Evolutionary conservation across 2,329 filamentous ascomycete genomes (phyloP).

Genomic region (Ciborinia camelliae): DNA sequence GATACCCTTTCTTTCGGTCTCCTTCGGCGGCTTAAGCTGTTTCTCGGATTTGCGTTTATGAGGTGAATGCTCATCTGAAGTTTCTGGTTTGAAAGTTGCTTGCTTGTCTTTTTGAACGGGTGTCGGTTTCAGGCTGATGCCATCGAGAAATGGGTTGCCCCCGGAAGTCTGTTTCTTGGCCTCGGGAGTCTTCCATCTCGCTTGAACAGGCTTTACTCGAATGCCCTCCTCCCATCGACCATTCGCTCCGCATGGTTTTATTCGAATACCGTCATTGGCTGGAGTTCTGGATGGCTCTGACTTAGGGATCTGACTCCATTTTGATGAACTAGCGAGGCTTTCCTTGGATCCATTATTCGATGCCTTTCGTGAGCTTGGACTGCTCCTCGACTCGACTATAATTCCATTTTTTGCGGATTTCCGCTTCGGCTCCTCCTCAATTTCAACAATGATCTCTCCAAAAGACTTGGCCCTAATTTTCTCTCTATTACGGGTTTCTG

Average conservation of each 20-base stretch:
- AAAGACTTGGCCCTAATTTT: slow-evolving; percentile 14
- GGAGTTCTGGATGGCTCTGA: slow-evolving; percentile 39
- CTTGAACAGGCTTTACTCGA: slow-evolving; percentile 31
- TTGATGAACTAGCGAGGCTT: slow-evolving; percentile 8
- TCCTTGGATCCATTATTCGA: slow-evolving; percentile 24
- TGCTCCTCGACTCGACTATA: slow-evolving; percentile 3
- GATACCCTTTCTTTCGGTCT: slow-evolving; percentile 1
- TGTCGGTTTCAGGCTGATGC: slow-evolving; percentile 35
- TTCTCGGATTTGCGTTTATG: slow-evolving; percentile 29
- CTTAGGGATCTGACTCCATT: slow-evolving; percentile 40
- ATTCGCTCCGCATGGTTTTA: slow-evolving; percentile 30
- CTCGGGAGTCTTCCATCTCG: slow-evolving; percentile 37
- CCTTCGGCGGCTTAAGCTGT: slow-evolving; percentile 27
- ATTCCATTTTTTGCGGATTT: slow-evolving; percentile 2
- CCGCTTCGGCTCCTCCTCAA: neutral
- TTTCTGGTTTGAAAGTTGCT: slow-evolving; percentile 19
- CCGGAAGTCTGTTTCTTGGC: neutral
- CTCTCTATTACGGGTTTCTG: slow-evolving; percentile 12
- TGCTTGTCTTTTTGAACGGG: slow-evolving; percentile 25
- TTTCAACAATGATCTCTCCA: slow-evolving; percentile 17
- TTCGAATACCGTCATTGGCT: slow-evolving; percentile 28
- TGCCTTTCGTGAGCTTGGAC: slow-evolving; percentile 17
- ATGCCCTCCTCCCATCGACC: slow-evolving; percentile 35
- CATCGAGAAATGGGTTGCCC: slow-evolving; percentile 27
- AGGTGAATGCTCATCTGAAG: slow-evolving; percentile 16